phyloP scores from a whole-genome alignment of 2,329 filamentous ascomycete species.

The Ascochyta lentis region DNA sequence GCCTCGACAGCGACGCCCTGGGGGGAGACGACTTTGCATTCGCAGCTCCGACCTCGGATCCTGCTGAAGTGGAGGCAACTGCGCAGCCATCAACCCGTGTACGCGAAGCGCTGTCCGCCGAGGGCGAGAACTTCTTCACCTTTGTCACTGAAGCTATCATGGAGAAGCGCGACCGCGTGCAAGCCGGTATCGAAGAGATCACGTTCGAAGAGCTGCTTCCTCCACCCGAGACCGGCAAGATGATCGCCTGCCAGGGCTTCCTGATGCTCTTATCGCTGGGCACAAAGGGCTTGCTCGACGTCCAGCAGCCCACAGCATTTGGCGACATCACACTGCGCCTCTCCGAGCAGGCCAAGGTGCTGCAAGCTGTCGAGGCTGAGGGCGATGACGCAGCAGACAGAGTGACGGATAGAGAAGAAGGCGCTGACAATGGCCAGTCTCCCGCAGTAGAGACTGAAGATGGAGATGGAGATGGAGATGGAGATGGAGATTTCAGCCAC shows the following conservation, averaged over 20 bases:
- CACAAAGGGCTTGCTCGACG: conserved; percentile 67
- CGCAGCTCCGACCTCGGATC: conserved; percentile 30
- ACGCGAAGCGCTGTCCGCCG: conserved; percentile 61
- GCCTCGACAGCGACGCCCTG: conserved; percentile 37
- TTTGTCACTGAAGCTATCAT: conserved; percentile 61
- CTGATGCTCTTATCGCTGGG: conserved; percentile 49
- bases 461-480: not conserved
- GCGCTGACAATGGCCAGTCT: not conserved
- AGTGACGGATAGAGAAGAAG: not conserved
- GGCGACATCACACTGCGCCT: conserved; percentile 46
- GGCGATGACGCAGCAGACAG: conserved; percentile 1
- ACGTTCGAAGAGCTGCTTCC: conserved; percentile 74
- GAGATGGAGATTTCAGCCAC: conserved; percentile 12
- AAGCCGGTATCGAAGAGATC: conserved; percentile 51
- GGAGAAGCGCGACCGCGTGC: conserved; percentile 34
- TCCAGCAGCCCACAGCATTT: conserved; percentile 64
- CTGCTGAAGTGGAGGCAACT: conserved; percentile 12
- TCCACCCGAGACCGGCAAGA: conserved; percentile 59
- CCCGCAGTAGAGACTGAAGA: conserved; percentile 7
- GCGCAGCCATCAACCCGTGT: conserved; percentile 51
- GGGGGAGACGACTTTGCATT: conserved; percentile 28
- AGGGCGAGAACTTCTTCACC: conserved; percentile 68
- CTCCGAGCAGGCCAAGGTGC: conserved; percentile 28
- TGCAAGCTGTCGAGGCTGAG: conserved; percentile 22
- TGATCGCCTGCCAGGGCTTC: conserved; percentile 66